phyloP scores from a whole-genome alignment of 108 stramenopile species.

The Heterococcus sp. region DNA sequence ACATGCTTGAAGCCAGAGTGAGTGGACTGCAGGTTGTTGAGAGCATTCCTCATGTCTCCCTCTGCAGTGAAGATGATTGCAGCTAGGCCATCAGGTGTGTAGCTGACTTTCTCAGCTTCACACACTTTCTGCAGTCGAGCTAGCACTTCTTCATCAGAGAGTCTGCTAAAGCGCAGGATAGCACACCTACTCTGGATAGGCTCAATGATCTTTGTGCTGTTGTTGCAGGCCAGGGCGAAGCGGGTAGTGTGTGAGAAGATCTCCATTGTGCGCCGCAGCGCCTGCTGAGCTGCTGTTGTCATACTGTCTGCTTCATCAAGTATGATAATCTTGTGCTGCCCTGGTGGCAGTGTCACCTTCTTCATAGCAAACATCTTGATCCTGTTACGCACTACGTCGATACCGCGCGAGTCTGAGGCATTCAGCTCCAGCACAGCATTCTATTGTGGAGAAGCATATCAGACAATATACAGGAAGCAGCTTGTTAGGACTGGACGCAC shows the following conservation, averaged over 20 bases:
- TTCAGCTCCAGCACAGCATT: slow-evolving; percentile 77
- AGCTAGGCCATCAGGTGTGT: slow-evolving; percentile 80
- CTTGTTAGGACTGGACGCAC: neutral
- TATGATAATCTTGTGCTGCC: slow-evolving; percentile 91
- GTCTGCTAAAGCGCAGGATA: slow-evolving; percentile 84
- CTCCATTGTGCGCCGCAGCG: slow-evolving; percentile 92
- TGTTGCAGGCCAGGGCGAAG: slow-evolving; percentile 97
- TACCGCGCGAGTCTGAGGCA: slow-evolving; percentile 91
- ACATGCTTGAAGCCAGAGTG: slow-evolving; percentile 76
- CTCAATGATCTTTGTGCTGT: slow-evolving; percentile 95
- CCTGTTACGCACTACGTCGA: slow-evolving; percentile 93
- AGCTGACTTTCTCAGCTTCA: slow-evolving; percentile 74
- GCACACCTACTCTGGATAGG: slow-evolving; percentile 98
- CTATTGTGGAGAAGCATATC: slow-evolving; percentile 1
- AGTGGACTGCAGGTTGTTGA: slow-evolving; percentile 95
- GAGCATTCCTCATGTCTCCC: slow-evolving; percentile 98
- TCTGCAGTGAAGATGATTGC: slow-evolving; percentile 98
- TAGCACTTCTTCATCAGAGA: slow-evolving; percentile 84
- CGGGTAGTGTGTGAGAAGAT: slow-evolving; percentile 92
- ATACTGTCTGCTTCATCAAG: slow-evolving; percentile 98
- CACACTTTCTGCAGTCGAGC: slow-evolving; percentile 79
- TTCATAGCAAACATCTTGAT: slow-evolving; percentile 98
- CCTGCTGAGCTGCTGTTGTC: slow-evolving; percentile 94
- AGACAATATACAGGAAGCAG: neutral
- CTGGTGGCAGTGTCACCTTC: slow-evolving; percentile 67